Conservation (phyloP, 2,329 filamentous ascomycete species). For the Chrysosporium keratinophilum region DNA sequence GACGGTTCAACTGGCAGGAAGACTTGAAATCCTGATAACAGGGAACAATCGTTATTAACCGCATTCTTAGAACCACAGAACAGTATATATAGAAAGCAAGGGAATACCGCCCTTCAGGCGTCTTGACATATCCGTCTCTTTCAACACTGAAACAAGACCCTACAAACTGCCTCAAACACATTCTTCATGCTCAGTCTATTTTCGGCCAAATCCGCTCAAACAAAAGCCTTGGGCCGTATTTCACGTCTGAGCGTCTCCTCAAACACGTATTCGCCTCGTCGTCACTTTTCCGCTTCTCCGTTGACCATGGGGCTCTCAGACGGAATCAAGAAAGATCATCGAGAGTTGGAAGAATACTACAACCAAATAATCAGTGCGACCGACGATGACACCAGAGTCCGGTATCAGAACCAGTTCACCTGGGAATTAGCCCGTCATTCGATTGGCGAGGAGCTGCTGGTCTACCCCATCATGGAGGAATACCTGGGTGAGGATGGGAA, state of each 20-base stretch:
- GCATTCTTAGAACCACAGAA: too few relatives aligned
- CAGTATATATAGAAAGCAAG: too few relatives aligned
- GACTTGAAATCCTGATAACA: background rate
- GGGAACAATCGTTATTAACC: background rate
- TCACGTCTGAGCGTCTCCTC: background rate
- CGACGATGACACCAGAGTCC: constrained; percentile 34
- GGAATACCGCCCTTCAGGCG: too few relatives aligned
- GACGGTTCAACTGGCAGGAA: background rate
- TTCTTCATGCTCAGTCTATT: background rate
- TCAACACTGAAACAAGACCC: background rate
- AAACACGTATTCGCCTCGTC: background rate
- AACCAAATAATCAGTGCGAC: constrained; percentile 34
- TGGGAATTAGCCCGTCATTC: constrained; percentile 45
- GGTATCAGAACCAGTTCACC: constrained; percentile 43
- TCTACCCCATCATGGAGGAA: constrained; percentile 47
- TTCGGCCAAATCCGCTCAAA: background rate
- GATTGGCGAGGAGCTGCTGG: constrained; percentile 42
- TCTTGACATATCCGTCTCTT: too few relatives aligned
- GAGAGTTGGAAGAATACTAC: constrained; percentile 35
- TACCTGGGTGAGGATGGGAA: constrained; percentile 36
- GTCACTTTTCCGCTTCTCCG: constrained; percentile 3
- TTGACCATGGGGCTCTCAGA: constrained; percentile 24
- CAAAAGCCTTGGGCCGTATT: background rate
- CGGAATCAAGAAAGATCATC: constrained; percentile 35
- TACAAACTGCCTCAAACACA: background rate